These are phyloP conservation scores for Mallotus nudiflorus DNA, from an alignment of 345 rosid species.

Conservation along the genomic window DNA sequence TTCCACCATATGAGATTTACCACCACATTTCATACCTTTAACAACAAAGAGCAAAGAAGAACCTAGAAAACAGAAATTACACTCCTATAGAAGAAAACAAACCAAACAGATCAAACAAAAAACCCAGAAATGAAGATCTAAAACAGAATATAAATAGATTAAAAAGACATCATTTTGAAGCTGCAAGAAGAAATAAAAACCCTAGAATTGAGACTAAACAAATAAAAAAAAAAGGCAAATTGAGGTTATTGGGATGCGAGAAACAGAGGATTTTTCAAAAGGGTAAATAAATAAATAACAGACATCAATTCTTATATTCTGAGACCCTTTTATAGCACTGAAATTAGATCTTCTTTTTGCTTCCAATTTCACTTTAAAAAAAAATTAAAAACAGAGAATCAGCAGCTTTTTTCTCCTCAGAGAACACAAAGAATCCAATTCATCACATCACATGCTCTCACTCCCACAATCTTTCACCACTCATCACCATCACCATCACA, in stretches of 20 bases:
- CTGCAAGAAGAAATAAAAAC: neutral
- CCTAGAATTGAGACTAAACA: neutral
- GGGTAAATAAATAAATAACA: conserved; percentile 20
- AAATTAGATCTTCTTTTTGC: neutral
- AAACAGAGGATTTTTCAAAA: conserved; percentile 5
- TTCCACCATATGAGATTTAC: conserved; percentile 1
- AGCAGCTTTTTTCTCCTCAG: neutral
- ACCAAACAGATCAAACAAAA: neutral
- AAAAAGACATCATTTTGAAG: neutral
- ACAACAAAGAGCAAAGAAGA: no score
- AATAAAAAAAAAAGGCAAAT: neutral
- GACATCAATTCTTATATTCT: conserved; percentile 12
- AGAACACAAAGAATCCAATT: conserved; percentile 14
- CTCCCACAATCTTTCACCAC: neutral
- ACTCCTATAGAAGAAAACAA: neutral
- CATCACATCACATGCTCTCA: conserved; percentile 14
- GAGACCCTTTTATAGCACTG: neutral
- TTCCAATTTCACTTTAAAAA: neutral
- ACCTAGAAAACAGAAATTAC: neutral
- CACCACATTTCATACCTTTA: no score
- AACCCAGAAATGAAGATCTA: conserved; percentile 14
- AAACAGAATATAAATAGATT: neutral
- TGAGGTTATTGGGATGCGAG: neutral
- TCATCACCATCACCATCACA: neutral
- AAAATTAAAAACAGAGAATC: conserved; percentile 9